Conservation (phyloP, 2,329 filamentous ascomycete genomes). For the Triangularia setosa region DNA sequence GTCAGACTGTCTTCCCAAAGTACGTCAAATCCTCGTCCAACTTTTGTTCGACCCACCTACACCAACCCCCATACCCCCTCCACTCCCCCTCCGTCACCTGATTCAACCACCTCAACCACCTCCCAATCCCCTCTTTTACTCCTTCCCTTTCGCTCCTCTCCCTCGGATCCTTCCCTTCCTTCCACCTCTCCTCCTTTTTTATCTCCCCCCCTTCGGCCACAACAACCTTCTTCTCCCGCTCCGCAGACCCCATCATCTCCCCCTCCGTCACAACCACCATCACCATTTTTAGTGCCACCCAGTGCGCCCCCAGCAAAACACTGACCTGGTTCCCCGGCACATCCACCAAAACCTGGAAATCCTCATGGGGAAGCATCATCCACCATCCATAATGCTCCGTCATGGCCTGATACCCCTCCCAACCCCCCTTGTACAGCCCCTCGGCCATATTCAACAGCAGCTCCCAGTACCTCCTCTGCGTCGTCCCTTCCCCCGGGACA, state of each 20-base stretch:
- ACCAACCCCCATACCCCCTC: constrained; percentile 48
- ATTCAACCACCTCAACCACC: constrained; percentile 50
- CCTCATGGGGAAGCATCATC: constrained; percentile 52
- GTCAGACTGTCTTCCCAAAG: constrained; percentile 39
- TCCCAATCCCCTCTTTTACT: constrained; percentile 42
- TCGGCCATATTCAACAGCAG: constrained; percentile 45
- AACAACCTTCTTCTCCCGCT: constrained; percentile 8
- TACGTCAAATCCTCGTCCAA: constrained; percentile 42
- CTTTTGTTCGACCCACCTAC: constrained; percentile 51
- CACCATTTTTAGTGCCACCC: constrained; percentile 52
- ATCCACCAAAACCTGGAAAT: constrained; percentile 49
- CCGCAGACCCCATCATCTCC: constrained; percentile 33
- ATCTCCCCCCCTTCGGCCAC: neutral
- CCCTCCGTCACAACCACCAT: constrained; percentile 46
- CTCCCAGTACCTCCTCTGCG: constrained; percentile 46
- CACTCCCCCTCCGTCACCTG: constrained; percentile 39
- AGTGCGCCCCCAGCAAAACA: constrained; percentile 49
- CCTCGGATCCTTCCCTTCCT: neutral
- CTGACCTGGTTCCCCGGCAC: constrained; percentile 41
- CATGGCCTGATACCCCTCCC: constrained; percentile 50
- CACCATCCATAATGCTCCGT: constrained; percentile 52
- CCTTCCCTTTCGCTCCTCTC: neutral
- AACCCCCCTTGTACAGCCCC: constrained; percentile 50
- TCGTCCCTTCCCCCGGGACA: constrained; percentile 24
- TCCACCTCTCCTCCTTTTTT: neutral